Base-by-base conservation (phyloP, 768 basidiomycete genomes). In the Chalciporus chontae region DNA sequence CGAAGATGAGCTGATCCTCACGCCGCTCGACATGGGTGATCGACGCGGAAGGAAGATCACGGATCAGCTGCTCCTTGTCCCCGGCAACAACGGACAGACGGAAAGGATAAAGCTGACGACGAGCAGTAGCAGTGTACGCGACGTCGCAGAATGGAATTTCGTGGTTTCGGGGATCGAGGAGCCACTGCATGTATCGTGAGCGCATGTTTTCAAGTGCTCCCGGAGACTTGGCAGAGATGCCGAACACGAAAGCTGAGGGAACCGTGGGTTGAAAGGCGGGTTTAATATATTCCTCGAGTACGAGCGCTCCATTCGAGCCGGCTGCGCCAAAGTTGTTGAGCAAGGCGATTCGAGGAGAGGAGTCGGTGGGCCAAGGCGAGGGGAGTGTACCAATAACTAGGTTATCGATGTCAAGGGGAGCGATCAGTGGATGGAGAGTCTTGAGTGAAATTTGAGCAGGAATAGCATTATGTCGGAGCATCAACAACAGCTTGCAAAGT, bases 321-420 rank as follows among this genome's bases (percentile, higher is more conserved):
- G 85, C 74, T 0, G 86, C 86, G 17, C 87, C 87, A 55, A 86
- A 90, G 56, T 87, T 89, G 57, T 86, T 87, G 47, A 90, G 68
- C 21, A 88, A 55, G 1, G 83, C 84, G 7, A 80, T 52, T 7
- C 84, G 73, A 11, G 73, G 67, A 26, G 54, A 50, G 5, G 71
- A 68, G 8, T 53, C 55, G n/a, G 67, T 57, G 8, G 45, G 21
- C 85, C 86, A 88, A 3, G 67, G 56, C 1, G 58, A 50, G 0
- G 69, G 54, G 13, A 51, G 45, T 0, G 67, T 74, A 53, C 76
- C 66, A 37, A 88, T 85, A 24, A 75, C 39, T 4, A 72, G 77
- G 36, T 77, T 65, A 56, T 84, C 81, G 1, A 51, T 50, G 4
- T 72, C 70, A 24, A 83, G 61, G 8, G 74, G 72, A 1, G 66